These are phyloP conservation scores for Leptographium wingfieldii DNA, from an alignment of 2,329 filamentous ascomycete genomes.

Conservation along the genomic window DNA sequence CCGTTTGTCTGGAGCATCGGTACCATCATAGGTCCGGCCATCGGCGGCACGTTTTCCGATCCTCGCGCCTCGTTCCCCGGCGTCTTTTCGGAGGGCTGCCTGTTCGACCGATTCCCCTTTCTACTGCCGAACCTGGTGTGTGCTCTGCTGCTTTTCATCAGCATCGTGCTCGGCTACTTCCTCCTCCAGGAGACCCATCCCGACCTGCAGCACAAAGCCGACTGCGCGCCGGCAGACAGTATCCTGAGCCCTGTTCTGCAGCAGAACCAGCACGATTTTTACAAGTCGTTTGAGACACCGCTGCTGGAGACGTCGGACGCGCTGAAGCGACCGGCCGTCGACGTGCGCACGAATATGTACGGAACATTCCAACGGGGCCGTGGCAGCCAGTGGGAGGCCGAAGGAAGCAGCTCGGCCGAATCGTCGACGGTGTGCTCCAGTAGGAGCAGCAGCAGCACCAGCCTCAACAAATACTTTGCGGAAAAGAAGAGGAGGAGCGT, in stretches of 20 bases:
- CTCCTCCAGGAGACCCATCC: constrained; percentile 84
- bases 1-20: constrained; percentile 89
- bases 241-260: neutral
- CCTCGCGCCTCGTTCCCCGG: constrained; percentile 63
- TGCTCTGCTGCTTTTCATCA: constrained; percentile 60
- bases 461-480: constrained; percentile 7
- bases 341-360: constrained; percentile 67
- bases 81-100: constrained; percentile 49
- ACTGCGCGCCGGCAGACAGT: neutral
- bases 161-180: constrained; percentile 68
- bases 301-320: constrained; percentile 64
- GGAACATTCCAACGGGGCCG: constrained; percentile 44
- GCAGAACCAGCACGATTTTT: constrained; percentile 11
- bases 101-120: constrained; percentile 75
- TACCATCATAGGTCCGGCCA: constrained; percentile 76
- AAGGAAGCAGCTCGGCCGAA: neutral
- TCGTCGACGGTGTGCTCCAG: constrained; percentile 1
- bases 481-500: neutral
- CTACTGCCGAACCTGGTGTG: constrained; percentile 83
- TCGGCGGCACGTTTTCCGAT: constrained; percentile 76
- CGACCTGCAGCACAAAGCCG: constrained; percentile 45
- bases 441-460: constrained; percentile 10
- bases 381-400: neutral
- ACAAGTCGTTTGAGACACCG: constrained; percentile 55
- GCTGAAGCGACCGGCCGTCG: constrained; percentile 57